Percentiles rank a stretch among this genome's conserved stretches.
phyloP scores from a whole-genome alignment of 176 grass and related monocot species.

The Alloteropsis semialata region DNA sequence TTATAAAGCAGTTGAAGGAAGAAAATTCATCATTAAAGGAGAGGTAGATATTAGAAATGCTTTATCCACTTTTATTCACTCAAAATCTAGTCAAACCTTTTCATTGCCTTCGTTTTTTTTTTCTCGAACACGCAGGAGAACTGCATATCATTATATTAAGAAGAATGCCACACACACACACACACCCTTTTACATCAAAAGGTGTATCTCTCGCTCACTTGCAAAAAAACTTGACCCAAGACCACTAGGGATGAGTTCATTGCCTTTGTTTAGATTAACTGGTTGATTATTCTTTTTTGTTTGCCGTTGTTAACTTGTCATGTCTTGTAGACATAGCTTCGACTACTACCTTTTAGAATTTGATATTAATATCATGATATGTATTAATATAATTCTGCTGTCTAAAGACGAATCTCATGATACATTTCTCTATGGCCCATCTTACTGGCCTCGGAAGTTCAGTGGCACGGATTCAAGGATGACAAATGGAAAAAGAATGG shows the following conservation, averaged over 20 bases:
- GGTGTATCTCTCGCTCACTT: too few species aligned
- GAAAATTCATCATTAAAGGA: conserved; percentile 69
- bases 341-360: background rate
- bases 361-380: background rate
- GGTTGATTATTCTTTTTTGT: background rate
- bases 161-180: too few species aligned
- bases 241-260: too few species aligned
- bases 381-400: background rate
- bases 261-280: too few species aligned
- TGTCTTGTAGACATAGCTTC: background rate
- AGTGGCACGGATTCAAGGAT: background rate
- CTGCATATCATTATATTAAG: too few species aligned
- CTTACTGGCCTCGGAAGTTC: background rate
- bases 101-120: background rate
- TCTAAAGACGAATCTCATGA: background rate
- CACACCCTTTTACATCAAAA: too few species aligned
- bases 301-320: background rate
- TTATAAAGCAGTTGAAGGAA: conserved; percentile 60
- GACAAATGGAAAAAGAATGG: background rate
- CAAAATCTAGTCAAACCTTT: background rate
- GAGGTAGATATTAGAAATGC: conserved; percentile 36
- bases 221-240: too few species aligned
- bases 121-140: too few species aligned
- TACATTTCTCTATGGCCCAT: too few species aligned
- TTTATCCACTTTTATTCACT: conserved; percentile 5